Evolutionary conservation across 495 filamentous ascomycete species (phyloP), one percentile per base, ranked within the genome.

Genomic region (Neurospora pannonica): DNA sequence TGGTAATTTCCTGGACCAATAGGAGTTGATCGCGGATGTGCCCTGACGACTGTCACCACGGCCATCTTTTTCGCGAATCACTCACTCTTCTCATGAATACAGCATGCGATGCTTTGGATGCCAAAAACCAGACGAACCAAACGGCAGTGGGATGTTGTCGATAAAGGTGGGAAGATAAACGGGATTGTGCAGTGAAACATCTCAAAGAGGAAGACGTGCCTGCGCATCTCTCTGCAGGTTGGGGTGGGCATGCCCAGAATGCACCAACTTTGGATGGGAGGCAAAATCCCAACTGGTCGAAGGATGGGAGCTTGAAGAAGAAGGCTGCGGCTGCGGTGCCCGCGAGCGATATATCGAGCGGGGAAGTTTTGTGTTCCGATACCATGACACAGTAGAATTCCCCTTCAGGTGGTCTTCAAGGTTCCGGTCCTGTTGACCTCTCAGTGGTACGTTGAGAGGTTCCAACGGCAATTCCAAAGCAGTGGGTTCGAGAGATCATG

Each of bases 171-270:
- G 39, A 70, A n/a, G 37, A 62, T 60, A 60, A 28, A 60, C 48
- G 48, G 48, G 21, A 60, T 37, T 36, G 60, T 13, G 62, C 43
- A 38, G 38, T 38, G 34, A 74, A 74, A 48, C 21, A 72, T 71
- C 38, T 37, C 38, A 78, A 79, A 77, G 28, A 67, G 76, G 77
- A 76, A 79, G 75, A 38, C 71, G 78, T 79, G 71, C 78, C 78
- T 79, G 78, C 74, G 76, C 77, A 77, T 77, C 74, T 60, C 19
- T 38, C 38, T 54, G 19, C 70, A 72, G 70, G 38, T 38, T 19
- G 36, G 28, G 24, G 70, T 71, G 19, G 21, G 40, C 37, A 54
- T 24, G 39, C 31, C 21, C 40, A 6, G 38, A 38, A 67, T 71
- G 71, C 38, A 54, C 71, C 38, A 21, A 4, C 54, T 75, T 75